Conservation (phyloP, 2,329 filamentous ascomycete genomes). For the Clarireedia paspali region DNA sequence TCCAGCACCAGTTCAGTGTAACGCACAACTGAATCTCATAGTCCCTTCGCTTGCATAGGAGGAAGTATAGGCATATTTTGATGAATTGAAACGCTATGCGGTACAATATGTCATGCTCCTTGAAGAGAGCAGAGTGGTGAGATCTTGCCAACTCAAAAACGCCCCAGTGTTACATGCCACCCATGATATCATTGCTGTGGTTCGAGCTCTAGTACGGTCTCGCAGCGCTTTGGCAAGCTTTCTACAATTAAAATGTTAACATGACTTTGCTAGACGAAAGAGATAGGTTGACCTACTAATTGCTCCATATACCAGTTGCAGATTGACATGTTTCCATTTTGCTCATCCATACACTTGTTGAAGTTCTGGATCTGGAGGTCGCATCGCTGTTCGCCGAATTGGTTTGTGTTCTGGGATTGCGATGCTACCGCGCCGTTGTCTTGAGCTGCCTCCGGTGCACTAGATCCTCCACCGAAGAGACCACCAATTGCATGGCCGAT, state of each 20-base stretch:
- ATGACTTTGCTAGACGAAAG: conserved; percentile 5
- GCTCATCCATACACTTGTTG: conserved; percentile 93
- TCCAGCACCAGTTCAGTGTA: too few species aligned
- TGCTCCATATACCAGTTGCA: conserved; percentile 98
- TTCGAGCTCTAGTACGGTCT: conserved; percentile 25
- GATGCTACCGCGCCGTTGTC: conserved; percentile 43
- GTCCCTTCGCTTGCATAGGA: too few species aligned
- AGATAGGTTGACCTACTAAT: conserved; percentile 42
- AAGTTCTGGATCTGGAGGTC: conserved; percentile 74
- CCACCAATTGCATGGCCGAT: conserved; percentile 93
- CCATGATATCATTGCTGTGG: not conserved
- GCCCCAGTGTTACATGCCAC: not conserved
- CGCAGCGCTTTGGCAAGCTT: conserved; percentile 75
- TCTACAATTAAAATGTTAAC: conserved; percentile 39
- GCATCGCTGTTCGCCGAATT: conserved; percentile 60
- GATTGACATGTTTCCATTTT: conserved; percentile 87
- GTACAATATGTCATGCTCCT: too few species aligned
- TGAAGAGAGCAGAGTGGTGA: not conserved
- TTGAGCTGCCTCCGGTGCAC: conserved; percentile 43
- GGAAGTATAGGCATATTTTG: too few species aligned
- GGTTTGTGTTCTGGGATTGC: conserved; percentile 44
- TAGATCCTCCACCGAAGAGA: conserved; percentile 71
- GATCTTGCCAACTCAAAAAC: not conserved
- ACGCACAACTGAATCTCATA: too few species aligned
- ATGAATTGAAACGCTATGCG: too few species aligned